Evolutionary conservation across 2,329 filamentous ascomycete genomes (phyloP).

Genomic region (Aspergillus brunneoviolaceus): DNA sequence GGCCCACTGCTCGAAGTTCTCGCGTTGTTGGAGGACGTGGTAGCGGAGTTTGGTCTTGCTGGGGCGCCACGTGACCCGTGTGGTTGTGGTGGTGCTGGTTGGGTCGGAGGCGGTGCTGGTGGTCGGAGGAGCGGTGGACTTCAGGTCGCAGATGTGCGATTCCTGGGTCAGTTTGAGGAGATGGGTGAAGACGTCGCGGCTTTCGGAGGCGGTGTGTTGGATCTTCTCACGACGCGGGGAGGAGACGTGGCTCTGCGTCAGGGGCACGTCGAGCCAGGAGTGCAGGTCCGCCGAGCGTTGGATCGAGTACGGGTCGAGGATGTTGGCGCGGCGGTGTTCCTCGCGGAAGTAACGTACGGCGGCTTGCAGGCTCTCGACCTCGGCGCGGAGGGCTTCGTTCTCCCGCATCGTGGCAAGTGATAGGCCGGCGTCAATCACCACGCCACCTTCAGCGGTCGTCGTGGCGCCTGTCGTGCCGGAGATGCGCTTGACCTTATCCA

Average conservation of each 20-base stretch:
- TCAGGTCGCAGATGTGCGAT: conserved; percentile 41
- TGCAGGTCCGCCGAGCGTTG: conserved; percentile 42
- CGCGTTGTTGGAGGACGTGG: conserved; percentile 45
- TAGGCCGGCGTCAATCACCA: conserved; percentile 38
- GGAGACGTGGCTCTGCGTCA: conserved; percentile 27
- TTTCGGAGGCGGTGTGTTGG: conserved; percentile 41
- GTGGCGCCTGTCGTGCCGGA: conserved; percentile 40
- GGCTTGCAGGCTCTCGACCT: conserved; percentile 46
- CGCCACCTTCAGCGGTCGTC: conserved; percentile 32
- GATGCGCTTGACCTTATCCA: conserved; percentile 44
- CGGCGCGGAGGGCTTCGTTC: conserved; percentile 44
- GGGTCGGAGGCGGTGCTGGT: background rate
- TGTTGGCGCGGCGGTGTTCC: conserved; percentile 43
- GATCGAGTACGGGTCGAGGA: conserved; percentile 44
- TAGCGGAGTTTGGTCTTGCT: conserved; percentile 45
- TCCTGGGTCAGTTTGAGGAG: conserved; percentile 46
- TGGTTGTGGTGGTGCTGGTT: conserved; percentile 16
- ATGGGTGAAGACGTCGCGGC: conserved; percentile 43
- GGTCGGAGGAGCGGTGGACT: conserved; percentile 31
- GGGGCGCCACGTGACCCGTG: conserved; percentile 42
- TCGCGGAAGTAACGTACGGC: conserved; percentile 48
- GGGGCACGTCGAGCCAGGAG: conserved; percentile 46
- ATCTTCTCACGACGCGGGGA: conserved; percentile 32
- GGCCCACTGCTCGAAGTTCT: conserved; percentile 48
- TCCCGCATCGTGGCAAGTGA: conserved; percentile 45